Evolutionary conservation across 306 rosid genomes (phyloP).

Genomic region (Quercus berberidifolia): DNA sequence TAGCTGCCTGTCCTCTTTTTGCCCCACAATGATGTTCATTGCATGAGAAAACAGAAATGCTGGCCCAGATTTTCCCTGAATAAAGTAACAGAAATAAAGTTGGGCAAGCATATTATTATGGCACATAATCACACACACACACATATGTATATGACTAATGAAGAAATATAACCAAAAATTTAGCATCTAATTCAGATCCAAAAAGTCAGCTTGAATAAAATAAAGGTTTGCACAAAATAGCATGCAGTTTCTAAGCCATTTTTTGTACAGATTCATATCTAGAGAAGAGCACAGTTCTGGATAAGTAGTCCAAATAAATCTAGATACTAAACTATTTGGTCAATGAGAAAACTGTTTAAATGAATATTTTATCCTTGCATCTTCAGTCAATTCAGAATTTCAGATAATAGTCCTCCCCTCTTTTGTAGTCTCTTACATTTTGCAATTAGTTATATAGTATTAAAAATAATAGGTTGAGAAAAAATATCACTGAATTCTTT

Average conservation of each 20-base stretch:
- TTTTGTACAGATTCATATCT: not conserved
- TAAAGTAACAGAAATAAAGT: not conserved
- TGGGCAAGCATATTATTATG: not conserved
- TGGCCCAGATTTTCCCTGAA: slow-evolving; percentile 36
- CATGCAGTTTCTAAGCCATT: not conserved
- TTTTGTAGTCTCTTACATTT: no score
- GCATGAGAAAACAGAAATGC: slow-evolving; percentile 44
- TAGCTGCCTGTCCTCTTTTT: slow-evolving; percentile 23
- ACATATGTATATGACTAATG: not conserved
- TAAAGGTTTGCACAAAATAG: not conserved
- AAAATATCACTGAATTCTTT: not conserved
- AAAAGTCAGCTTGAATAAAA: not conserved
- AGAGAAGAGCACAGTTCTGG: not conserved
- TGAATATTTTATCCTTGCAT: no score
- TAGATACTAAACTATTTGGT: not conserved
- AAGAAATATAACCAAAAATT: not conserved
- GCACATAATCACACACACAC: not conserved
- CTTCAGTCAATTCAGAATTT: no score
- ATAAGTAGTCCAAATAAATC: not conserved
- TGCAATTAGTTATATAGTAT: not conserved
- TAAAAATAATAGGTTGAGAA: not conserved
- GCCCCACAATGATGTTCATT: slow-evolving; percentile 43
- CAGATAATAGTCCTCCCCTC: no score
- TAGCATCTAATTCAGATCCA: not conserved
- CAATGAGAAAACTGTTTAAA: no score